A percentile compares a stretch with the other conserved stretches of the same genome.
These are phyloP conservation scores for Candida namnaoensis DNA, from an alignment of 805 yeast genomes.

Conservation along the genomic window DNA sequence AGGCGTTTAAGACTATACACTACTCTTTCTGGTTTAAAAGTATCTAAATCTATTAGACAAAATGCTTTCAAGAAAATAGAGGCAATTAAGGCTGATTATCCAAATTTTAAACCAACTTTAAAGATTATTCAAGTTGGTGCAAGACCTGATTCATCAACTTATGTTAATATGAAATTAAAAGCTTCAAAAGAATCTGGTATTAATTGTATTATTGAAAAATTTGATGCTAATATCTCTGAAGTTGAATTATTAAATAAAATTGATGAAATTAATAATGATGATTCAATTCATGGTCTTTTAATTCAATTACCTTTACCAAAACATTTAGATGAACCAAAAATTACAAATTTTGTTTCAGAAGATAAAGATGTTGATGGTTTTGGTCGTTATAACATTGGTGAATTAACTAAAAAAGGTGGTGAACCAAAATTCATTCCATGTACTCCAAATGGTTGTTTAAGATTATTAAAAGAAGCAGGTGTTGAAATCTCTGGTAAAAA, in stretches of 20 bases:
- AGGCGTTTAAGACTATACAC: conserved; percentile 16
- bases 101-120: conserved; percentile 63
- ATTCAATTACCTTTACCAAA: conserved; percentile 87
- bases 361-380: conserved; percentile 95
- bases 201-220: conserved; percentile 52
- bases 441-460: conserved; percentile 91
- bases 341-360: conserved; percentile 76
- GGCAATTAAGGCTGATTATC: conserved; percentile 25
- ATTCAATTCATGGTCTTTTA: conserved; percentile 74
- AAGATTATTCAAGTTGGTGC: conserved; percentile 86
- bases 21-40: conserved; percentile 36
- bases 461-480: conserved; percentile 61
- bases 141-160: conserved; percentile 85
- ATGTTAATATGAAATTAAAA: conserved; percentile 85
- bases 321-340: conserved; percentile 65
- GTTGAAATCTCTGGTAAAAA: conserved; percentile 65
- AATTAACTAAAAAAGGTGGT: conserved; percentile 81
- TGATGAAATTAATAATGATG: conserved; percentile 61
- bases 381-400: conserved; percentile 83
- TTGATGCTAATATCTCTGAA: conserved; percentile 56
- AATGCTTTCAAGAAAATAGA: conserved; percentile 30
- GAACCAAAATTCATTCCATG: conserved; percentile 81
- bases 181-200: conserved; percentile 84
- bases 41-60: conserved; percentile 35
- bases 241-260: conserved; percentile 51